Base-by-base conservation (phyloP, 2,329 filamentous ascomycete genomes). In the Stagonosporopsis chrysanthemi region DNA sequence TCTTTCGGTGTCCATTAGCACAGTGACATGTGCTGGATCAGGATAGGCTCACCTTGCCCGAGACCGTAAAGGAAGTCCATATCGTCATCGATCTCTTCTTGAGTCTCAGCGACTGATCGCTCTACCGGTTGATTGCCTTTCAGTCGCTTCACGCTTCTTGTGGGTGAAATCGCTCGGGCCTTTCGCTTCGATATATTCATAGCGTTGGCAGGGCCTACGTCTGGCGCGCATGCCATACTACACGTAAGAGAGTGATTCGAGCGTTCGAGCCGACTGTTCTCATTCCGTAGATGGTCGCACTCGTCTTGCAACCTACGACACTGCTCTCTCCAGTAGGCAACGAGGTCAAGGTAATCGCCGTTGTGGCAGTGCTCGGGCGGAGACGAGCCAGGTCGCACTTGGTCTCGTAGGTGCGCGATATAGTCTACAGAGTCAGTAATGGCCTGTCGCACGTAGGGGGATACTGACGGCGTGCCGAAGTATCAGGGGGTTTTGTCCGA, bases 331-430 rank as follows among this genome's bases (percentile, higher is more conserved):
- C 78, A 80, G 53, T 74, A 80, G 4, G 72, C 62, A 11, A 75
- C 74, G 14, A 76, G 67, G 54, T 81, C 77, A 22, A 81, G 64
- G 42, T 79, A 74, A 9, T 64, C 69, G 38, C 72, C 63, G 0
- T 60, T 44, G 15, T 71, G 64, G 26, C 61, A 66, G 17, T 70
- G 55, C 3, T 69, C 52, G 23, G 61, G 55, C 1, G 66, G 56
- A 15, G 66, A 61, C 24, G 41, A 59, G 2, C 63, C 66, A 2
- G 61, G 66, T 42, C 70, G 67, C n/a, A 73, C 45, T 17, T 79
- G 75, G 41, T 69, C 62, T 23, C 75, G 72, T 7, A 81, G 74
- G 56, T 65, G 61, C 6, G 69, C 50, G 3, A 73, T 46, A 31
- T 77, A 73, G 4, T 76, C 75, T 76, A 35, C 17, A 11, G 5